Conservation (phyloP, 2,329 filamentous ascomycete genomes). For the Phyllosticta capitalensis region DNA sequence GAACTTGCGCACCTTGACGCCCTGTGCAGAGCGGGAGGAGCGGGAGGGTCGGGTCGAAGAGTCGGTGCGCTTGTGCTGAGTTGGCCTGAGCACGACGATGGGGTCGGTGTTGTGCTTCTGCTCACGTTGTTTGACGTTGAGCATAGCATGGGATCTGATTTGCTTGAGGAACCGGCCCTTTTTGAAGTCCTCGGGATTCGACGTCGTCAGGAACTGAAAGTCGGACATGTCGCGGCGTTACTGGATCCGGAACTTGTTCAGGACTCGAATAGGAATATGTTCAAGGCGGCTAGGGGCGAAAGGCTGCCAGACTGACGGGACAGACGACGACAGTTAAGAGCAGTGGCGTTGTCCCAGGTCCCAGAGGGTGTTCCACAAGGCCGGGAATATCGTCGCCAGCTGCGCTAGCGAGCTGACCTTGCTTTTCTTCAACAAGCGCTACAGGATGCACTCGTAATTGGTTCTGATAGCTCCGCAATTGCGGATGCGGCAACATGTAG, state of each 20-base stretch:
- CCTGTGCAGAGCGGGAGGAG: neutral
- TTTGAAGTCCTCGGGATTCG: constrained; percentile 11
- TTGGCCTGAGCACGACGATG: neutral
- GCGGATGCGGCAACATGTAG: neutral
- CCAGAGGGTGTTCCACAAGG: neutral
- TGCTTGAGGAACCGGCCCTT: constrained; percentile 10
- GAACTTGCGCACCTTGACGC: constrained; percentile 1
- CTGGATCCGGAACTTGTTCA: neutral
- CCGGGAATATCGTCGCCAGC: constrained; percentile 53
- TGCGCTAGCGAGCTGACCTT: constrained; percentile 55
- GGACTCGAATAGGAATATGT: neutral
- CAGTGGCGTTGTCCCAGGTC: neutral
- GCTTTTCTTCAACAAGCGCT: neutral
- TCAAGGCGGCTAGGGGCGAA: neutral
- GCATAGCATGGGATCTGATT: constrained; percentile 11
- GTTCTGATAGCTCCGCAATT: neutral
- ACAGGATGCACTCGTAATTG: neutral
- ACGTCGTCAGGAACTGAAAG: constrained; percentile 11
- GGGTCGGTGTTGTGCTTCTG: neutral
- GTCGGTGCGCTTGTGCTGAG: neutral
- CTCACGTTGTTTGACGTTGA: constrained; percentile 8
- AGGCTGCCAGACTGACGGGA: neutral
- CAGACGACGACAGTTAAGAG: neutral
- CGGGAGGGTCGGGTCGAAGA: neutral
- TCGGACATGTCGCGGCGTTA: constrained; percentile 5